Evolutionary conservation across 495 filamentous ascomycete genomes (phyloP), one percentile per base, ranked within the genome.

Genomic region (Friedmanniomyces endolithicus): DNA sequence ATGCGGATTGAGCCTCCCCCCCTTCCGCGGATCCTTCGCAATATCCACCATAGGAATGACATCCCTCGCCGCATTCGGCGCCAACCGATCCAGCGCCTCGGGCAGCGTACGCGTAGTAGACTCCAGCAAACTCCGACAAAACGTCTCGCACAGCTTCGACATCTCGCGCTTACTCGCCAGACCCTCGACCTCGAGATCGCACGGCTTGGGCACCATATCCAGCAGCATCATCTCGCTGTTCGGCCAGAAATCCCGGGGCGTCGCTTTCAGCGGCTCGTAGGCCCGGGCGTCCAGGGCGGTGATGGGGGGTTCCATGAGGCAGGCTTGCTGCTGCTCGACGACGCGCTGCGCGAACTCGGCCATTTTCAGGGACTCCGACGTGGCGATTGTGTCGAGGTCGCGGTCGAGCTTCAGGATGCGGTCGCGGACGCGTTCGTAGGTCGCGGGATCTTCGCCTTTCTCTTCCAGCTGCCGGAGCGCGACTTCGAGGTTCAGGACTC

Each of bases 11-110:
- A 61, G 41, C 33, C 66, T 47, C 0, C 70, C 70, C n/a, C 69
- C 70, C 49, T 58, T 58, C 20, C 61, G 48, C n/a, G 65, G 56
- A 54, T 72, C 66, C 16, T 44, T 59, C 8, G 70, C 50, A 2
- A 65, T 58, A 0, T 64, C 52, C 8, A 65, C 53, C 29, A 48
- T 43, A 1, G 69, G 65, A 0, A 65, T 55, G 3, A 72, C 39
- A 24, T 64, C 61, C 14, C 67, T 57, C 22, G 56, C 64, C 2
- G 68, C 70, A 16, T 68, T 69, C 1, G 67, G 65, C 2, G 55
- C 65, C 6, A 70, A 25, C 1, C 45, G 48, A 4, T 68, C 61
- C 24, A 72, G 61, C 25, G 25, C 37, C 33, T 19, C 48, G 34
- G 48, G 57, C 20, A 55, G 50, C 45, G 11, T 27, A 12, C 31